A percentile compares a stretch with the other conserved stretches of the same genome.
phyloP scores from a whole-genome alignment of 2,329 filamentous ascomycete genomes.

The Penicillium sp. region DNA sequence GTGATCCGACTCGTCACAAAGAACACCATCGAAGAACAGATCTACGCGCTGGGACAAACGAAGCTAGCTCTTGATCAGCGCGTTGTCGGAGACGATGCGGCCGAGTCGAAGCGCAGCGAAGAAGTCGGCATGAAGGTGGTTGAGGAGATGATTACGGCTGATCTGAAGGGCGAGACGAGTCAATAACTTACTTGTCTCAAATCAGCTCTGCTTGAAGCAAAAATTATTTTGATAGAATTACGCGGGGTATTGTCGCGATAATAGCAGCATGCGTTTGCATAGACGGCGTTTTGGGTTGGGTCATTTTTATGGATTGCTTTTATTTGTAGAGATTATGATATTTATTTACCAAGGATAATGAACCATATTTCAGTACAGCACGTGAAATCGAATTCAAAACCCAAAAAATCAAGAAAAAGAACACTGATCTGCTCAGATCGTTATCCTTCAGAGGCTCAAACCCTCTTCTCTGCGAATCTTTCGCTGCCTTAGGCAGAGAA shows the following conservation, averaged over 20 bases:
- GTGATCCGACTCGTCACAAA: constrained; percentile 78
- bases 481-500: too few relatives aligned
- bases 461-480: too few relatives aligned
- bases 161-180: constrained; percentile 25
- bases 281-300: constrained; percentile 1
- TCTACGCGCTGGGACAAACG: constrained; percentile 83
- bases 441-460: too few relatives aligned
- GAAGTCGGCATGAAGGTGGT: constrained; percentile 48
- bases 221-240: too few relatives aligned
- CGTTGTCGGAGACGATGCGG: constrained; percentile 58
- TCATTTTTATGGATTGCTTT: not conserved
- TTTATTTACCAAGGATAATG: too few relatives aligned
- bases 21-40: constrained; percentile 86
- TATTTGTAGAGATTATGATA: too few relatives aligned
- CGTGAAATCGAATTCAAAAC: too few relatives aligned
- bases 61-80: constrained; percentile 85
- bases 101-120: constrained; percentile 48
- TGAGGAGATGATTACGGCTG: constrained; percentile 47
- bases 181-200: too few relatives aligned
- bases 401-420: too few relatives aligned
- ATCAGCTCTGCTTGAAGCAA: too few relatives aligned
- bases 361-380: too few relatives aligned
- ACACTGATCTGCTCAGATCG: too few relatives aligned
- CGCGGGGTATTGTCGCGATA: not conserved
- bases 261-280: not conserved